Conservation (phyloP, 768 basidiomycete species). For the Rubroboletus satanas region DNA sequence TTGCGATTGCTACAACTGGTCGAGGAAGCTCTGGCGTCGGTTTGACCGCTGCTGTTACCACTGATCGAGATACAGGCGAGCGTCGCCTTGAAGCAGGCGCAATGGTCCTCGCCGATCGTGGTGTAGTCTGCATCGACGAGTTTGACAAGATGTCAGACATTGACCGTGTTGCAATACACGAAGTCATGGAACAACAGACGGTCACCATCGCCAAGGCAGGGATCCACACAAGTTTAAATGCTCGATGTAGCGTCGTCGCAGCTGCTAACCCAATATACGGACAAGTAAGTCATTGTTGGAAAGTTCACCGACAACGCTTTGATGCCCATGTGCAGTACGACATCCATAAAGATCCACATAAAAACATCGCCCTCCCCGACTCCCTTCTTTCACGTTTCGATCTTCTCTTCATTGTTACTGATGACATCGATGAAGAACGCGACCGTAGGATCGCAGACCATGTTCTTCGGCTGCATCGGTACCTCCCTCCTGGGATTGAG, state of each 20-base stretch:
- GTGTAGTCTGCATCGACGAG: slow-evolving; percentile 99
- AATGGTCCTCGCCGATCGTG: slow-evolving; percentile 98
- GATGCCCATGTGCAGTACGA: slow-evolving; percentile 68
- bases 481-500: slow-evolving; percentile 92
- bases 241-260: slow-evolving; percentile 94
- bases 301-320: background rate
- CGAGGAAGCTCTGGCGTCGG: slow-evolving; percentile 98
- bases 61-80: slow-evolving; percentile 97
- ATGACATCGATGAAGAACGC: slow-evolving; percentile 92
- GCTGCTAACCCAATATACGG: slow-evolving; percentile 99
- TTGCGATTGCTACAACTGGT: slow-evolving; percentile 98
- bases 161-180: slow-evolving; percentile 98
- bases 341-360: slow-evolving; percentile 98
- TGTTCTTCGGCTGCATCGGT: slow-evolving; percentile 95
- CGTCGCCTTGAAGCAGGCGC: slow-evolving; percentile 96
- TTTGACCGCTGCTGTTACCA: slow-evolving; percentile 97
- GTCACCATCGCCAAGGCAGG: slow-evolving; percentile 99
- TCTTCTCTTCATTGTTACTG: slow-evolving; percentile 94
- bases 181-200: slow-evolving; percentile 99
- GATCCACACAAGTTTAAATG: slow-evolving; percentile 97
- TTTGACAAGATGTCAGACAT: slow-evolving; percentile 99
- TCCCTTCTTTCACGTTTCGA: slow-evolving; percentile 98
- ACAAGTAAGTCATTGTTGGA: slow-evolving; percentile 53
- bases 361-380: slow-evolving; percentile 97
- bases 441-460: slow-evolving; percentile 97